Conservation (phyloP, 106 monocot species). For the Dioscorea zingiberensis region DNA sequence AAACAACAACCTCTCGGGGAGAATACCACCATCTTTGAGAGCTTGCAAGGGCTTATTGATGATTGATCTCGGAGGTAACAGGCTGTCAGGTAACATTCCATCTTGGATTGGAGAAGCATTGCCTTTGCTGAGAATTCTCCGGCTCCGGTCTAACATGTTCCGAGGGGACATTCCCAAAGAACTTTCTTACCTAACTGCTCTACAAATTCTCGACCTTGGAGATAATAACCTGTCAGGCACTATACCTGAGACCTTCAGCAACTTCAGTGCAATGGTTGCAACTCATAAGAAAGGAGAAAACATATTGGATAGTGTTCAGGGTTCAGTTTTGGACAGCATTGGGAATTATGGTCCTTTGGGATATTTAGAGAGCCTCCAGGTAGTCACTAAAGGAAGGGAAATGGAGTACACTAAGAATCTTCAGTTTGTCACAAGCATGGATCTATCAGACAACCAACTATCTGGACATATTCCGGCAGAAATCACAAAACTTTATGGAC, state of each 20-base stretch:
- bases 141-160: background rate
- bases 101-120: background rate
- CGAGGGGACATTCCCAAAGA: constrained; percentile 5
- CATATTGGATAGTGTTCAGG: constrained; percentile 4
- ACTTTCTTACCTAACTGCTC: background rate
- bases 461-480: constrained; percentile 9
- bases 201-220: too few relatives aligned
- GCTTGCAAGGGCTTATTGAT: constrained; percentile 3
- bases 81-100: constrained; percentile 1
- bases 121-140: background rate
- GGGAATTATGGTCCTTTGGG: constrained; percentile 6
- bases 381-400: background rate
- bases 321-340: background rate
- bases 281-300: constrained; percentile 6
- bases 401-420: background rate
- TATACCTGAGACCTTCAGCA: too few relatives aligned
- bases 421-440: constrained; percentile 2
- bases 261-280: background rate
- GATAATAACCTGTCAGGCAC: too few relatives aligned
- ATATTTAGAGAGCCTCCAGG: background rate
- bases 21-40: constrained; percentile 12
- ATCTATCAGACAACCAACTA: constrained; percentile 10
- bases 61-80: constrained; percentile 23
- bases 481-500: background rate
- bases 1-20: constrained; percentile 18